Evolutionary conservation across 352 stramenopile genomes (phyloP).

Genomic region (Phytophthora quininea): DNA sequence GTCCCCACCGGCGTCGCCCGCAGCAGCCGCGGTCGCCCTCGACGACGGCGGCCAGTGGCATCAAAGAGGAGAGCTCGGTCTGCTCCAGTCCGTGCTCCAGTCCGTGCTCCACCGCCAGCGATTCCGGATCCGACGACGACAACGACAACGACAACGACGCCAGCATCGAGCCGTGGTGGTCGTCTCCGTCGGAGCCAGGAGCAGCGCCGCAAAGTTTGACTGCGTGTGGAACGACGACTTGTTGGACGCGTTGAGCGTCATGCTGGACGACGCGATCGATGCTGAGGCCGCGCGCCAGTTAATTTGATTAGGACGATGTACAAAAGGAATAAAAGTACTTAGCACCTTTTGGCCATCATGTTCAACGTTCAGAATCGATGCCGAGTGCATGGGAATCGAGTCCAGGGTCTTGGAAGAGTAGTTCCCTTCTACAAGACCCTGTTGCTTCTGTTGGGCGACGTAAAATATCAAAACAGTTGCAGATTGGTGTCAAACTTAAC

Average conservation of each 20-base stretch:
- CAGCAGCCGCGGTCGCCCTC: not conserved
- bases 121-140: constrained; percentile 14
- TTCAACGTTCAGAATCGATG: too few species aligned
- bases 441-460: too few species aligned
- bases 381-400: too few species aligned
- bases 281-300: not conserved
- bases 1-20: not conserved
- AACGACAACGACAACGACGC: constrained; percentile 8
- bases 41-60: constrained; percentile 3
- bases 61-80: not conserved
- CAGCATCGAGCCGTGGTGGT: constrained; percentile 15
- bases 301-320: not conserved
- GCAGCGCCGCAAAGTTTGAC: constrained; percentile 13
- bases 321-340: not conserved
- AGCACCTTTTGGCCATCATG: not conserved
- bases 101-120: constrained; percentile 7
- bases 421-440: too few species aligned
- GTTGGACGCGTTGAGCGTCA: constrained; percentile 34
- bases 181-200: constrained; percentile 3
- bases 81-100: constrained; percentile 15
- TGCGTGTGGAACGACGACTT: constrained; percentile 31
- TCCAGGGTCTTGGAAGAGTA: too few species aligned
- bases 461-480: too few species aligned
- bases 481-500: not conserved
- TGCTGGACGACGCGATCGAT: constrained; percentile 31